Percentiles rank a stretch among this genome's conserved stretches.
These are phyloP conservation scores for Diaporthe citri DNA, from an alignment of 2,329 filamentous ascomycete species.

Conservation along the genomic window DNA sequence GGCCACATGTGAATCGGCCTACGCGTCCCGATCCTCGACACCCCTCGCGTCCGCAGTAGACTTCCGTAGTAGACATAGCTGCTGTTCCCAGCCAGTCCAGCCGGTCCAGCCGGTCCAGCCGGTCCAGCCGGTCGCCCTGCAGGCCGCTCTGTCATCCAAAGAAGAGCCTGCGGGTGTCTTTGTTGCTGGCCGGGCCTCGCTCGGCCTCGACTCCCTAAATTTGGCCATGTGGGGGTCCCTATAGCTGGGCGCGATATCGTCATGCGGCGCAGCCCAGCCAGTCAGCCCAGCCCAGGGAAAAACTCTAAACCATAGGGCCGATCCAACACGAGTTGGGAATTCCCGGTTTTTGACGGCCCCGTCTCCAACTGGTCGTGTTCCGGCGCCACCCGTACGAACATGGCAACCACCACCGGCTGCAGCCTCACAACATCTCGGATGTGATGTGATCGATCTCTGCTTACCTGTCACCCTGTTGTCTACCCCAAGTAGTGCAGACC, in stretches of 20 bases:
- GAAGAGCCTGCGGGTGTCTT: conserved; percentile 9
- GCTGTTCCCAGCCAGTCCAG: not conserved
- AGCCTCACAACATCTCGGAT: not conserved
- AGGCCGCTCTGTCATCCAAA: conserved; percentile 15
- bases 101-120: too few relatives aligned
- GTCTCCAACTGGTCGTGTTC: conserved; percentile 15
- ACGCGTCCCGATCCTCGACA: conserved; percentile 8
- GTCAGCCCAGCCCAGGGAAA: conserved; percentile 12
- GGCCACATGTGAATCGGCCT: not conserved
- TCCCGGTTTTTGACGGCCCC: conserved; percentile 16
- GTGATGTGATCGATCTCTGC: not conserved
- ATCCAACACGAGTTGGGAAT: conserved; percentile 23
- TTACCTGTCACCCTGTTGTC: not conserved
- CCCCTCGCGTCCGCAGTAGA: not conserved
- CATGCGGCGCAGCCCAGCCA: conserved; percentile 27
- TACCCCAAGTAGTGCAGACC: not conserved
- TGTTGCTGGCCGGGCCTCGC: conserved; percentile 16
- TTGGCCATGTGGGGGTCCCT: conserved; percentile 27
- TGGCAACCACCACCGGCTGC: not conserved
- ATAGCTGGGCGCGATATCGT: conserved; percentile 19
- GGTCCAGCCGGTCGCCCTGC: not conserved
- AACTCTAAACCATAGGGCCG: conserved; percentile 24
- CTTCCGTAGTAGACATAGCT: not conserved
- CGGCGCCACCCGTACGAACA: conserved; percentile 15
- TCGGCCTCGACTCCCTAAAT: conserved; percentile 21